Evolutionary conservation across 2,329 filamentous ascomycete genomes (phyloP).

Genomic region (Aspergillus flavus): DNA sequence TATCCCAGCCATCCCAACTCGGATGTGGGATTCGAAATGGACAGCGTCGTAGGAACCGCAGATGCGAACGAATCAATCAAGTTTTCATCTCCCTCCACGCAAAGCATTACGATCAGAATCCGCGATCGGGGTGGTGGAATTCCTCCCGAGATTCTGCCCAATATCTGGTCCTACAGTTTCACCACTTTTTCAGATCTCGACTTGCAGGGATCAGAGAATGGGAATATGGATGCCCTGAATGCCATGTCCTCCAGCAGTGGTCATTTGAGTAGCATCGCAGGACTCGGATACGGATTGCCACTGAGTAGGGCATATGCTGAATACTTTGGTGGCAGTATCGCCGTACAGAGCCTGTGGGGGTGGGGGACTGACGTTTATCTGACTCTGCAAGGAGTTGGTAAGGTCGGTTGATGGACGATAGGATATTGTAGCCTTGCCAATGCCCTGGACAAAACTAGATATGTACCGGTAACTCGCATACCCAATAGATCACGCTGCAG

Average conservation of each 20-base stretch:
- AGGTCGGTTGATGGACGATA: constrained; percentile 38
- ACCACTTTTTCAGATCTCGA: constrained; percentile 83
- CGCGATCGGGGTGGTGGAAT: constrained; percentile 96
- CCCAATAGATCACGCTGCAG: background rate
- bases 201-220: constrained; percentile 51
- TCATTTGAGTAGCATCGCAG: constrained; percentile 82
- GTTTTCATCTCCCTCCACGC: constrained; percentile 52
- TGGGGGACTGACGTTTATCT: constrained; percentile 79
- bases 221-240: constrained; percentile 69
- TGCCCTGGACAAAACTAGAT: background rate
- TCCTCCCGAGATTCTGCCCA: constrained; percentile 74
- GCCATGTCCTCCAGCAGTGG: constrained; percentile 72
- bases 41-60: constrained; percentile 29
- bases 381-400: constrained; percentile 63
- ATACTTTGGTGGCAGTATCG: constrained; percentile 95
- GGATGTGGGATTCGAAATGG: constrained; percentile 36
- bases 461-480: background rate
- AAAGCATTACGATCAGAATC: constrained; percentile 92
- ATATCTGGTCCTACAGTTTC: constrained; percentile 97
- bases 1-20: constrained; percentile 22
- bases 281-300: constrained; percentile 88
- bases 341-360: constrained; percentile 91
- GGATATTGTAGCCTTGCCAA: background rate
- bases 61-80: constrained; percentile 38
- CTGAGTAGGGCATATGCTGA: constrained; percentile 92